Evolutionary conservation across 2,329 filamentous ascomycete species (phyloP), one percentile per base, ranked within the genome.

Genomic region (Colletotrichum truncatum): DNA sequence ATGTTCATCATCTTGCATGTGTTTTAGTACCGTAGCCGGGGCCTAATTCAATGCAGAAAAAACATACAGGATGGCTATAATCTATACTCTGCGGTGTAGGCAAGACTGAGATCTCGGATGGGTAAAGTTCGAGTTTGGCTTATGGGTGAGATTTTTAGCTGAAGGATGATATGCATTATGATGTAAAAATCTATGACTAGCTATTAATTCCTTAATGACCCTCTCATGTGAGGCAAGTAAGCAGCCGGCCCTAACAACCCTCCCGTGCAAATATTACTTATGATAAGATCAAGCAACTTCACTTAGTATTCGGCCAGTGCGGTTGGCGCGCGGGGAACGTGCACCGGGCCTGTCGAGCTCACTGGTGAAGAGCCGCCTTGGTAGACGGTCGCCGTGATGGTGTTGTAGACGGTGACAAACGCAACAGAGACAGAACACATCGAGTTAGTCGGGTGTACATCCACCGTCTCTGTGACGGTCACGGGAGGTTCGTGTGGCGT

Each of bases 331-430:
- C 62, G 62, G 12, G 62, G 62, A n/a, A 34, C 14, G 34, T 62
- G 57, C 7, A 30, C 34, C 14, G 25, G 32, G 12, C 36, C 28
- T 5, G 62, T 65, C n/a, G 54, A 21, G 32, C 10, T 18, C 9
- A 10, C 25, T 5, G 58, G n/a, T 4, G 30, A 46, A 6, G 60
- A 23, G 3, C 26, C 11, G 8, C 18, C 39, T 28, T 56, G 52
- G n/a, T 66, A 60, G 28, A 76, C 69, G 6, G 76, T 78, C 60
- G 75, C 71, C 14, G 72, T 64, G n/a, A 79, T 69, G 1, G 77
- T 80, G 70, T 78, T 79, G 67, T 75, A 80, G 32, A 74, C 69
- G 12, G 77, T 78, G 10, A 72, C 66, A 23, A 77, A 71, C 41
- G 72, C 75, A 25, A 76, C 77, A 5, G 72, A 74, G 21, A 71